phyloP scores from a whole-genome alignment of 805 yeast species.

The Cyberlindnera petersonii region DNA sequence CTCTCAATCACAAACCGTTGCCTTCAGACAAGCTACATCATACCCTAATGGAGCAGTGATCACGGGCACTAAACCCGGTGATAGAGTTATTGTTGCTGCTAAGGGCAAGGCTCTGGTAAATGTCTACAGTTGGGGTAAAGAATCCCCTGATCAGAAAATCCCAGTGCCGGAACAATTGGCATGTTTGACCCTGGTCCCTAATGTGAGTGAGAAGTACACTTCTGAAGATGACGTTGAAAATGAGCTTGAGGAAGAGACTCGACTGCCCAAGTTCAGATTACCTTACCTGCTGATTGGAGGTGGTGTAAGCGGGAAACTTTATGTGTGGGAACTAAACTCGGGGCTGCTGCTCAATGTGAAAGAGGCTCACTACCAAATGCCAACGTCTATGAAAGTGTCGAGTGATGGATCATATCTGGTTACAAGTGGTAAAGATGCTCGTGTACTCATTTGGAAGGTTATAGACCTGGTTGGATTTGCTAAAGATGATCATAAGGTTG shows the following conservation, averaged over 20 bases:
- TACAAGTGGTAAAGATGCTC: slow-evolving; percentile 78
- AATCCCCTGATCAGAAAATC: slow-evolving; percentile 69
- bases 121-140: slow-evolving; percentile 67
- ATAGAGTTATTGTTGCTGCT: slow-evolving; percentile 54
- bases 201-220: slow-evolving; percentile 28
- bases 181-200: slow-evolving; percentile 46
- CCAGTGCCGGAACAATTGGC: slow-evolving; percentile 79
- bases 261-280: slow-evolving; percentile 40
- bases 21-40: slow-evolving; percentile 46
- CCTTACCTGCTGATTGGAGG: slow-evolving; percentile 75
- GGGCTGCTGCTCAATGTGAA: slow-evolving; percentile 70
- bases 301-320: slow-evolving; percentile 68
- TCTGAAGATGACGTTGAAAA: slow-evolving; percentile 19
- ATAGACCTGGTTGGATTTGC: slow-evolving; percentile 47
- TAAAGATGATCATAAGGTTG: slow-evolving; percentile 31
- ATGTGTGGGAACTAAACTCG: slow-evolving; percentile 80
- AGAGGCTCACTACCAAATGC: slow-evolving; percentile 81
- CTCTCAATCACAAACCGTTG: slow-evolving; percentile 38
- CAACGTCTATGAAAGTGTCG: slow-evolving; percentile 56
- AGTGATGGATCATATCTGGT: slow-evolving; percentile 62
- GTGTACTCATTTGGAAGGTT: slow-evolving; percentile 71
- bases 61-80: slow-evolving; percentile 38
- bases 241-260: slow-evolving; percentile 20
- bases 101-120: slow-evolving; percentile 70
- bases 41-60: slow-evolving; percentile 46